Conservation (phyloP, 441 rosid genomes). For the Rhodomyrtus psidioides region DNA sequence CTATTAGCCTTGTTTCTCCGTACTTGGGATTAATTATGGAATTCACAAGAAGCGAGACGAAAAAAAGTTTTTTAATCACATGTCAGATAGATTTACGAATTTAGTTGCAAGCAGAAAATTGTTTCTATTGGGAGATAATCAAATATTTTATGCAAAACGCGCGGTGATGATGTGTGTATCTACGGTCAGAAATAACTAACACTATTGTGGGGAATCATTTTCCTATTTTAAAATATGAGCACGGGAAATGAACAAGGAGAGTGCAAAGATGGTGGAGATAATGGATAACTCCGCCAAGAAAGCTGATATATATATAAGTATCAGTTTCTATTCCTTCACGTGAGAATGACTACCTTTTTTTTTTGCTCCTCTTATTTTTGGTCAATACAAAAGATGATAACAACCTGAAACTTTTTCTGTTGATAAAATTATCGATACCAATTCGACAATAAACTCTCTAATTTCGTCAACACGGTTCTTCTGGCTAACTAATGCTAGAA, state of each 20-base stretch:
- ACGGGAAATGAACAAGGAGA: neutral
- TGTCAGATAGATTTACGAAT: neutral
- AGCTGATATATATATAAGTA: neutral
- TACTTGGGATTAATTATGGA: neutral
- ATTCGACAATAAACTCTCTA: accelerated
- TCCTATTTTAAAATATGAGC: neutral
- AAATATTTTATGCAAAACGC: neutral
- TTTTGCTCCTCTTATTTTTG: too few species aligned
- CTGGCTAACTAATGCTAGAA: neutral
- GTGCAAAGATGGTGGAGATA: neutral
- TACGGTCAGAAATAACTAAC: too few species aligned
- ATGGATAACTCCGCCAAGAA: neutral
- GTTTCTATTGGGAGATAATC: neutral
- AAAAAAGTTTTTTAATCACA: neutral
- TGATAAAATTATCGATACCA: too few species aligned
- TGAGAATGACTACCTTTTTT: neutral
- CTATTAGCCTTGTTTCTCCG: neutral
- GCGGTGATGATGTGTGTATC: too few species aligned
- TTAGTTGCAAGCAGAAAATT: neutral
- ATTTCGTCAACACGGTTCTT: accelerated
- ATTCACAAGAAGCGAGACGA: neutral
- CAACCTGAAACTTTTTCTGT: too few species aligned
- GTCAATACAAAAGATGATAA: too few species aligned
- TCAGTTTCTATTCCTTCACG: neutral
- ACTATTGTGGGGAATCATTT: too few species aligned